Conservation (phyloP, 2,329 filamentous ascomycete genomes). For the Fusarium sp. region DNA sequence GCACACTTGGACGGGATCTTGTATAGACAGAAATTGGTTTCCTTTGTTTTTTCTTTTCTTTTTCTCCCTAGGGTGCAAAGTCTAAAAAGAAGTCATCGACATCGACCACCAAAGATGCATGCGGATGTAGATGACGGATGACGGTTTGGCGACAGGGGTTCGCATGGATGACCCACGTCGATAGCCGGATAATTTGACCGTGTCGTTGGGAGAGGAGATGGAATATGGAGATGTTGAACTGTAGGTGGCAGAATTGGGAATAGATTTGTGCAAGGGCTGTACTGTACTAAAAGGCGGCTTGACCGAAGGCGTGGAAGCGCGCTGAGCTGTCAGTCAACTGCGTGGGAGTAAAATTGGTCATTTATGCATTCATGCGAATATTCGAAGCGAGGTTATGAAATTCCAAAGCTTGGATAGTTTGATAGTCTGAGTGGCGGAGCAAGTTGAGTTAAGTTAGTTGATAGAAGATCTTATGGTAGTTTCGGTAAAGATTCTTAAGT, state of each 20-base stretch:
- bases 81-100: slow-evolving; percentile 1
- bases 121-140: not conserved
- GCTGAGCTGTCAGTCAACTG: slow-evolving; percentile 35
- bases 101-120: not conserved
- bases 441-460: not conserved
- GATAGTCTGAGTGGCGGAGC: not conserved
- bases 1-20: not conserved
- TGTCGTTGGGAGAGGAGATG: slow-evolving; percentile 22
- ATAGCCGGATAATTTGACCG: slow-evolving; percentile 22
- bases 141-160: slow-evolving; percentile 14
- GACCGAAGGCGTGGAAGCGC: slow-evolving; percentile 44
- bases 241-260: slow-evolving; percentile 15
- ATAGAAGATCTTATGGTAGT: not conserved
- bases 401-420: slow-evolving; percentile 1
- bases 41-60: not conserved
- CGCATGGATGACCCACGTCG: slow-evolving; percentile 31
- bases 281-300: slow-evolving; percentile 30
- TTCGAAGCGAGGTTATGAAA: slow-evolving; percentile 27
- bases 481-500: not conserved
- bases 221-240: slow-evolving; percentile 2
- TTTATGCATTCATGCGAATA: slow-evolving; percentile 43
- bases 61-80: not conserved
- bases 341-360: slow-evolving; percentile 42
- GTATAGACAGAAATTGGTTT: not conserved
- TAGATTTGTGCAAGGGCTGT: slow-evolving; percentile 24